Evolutionary conservation across 2,329 filamentous ascomycete species (phyloP), one percentile per base, ranked within the genome.

Genomic region (Sordariomycetes sp.): DNA sequence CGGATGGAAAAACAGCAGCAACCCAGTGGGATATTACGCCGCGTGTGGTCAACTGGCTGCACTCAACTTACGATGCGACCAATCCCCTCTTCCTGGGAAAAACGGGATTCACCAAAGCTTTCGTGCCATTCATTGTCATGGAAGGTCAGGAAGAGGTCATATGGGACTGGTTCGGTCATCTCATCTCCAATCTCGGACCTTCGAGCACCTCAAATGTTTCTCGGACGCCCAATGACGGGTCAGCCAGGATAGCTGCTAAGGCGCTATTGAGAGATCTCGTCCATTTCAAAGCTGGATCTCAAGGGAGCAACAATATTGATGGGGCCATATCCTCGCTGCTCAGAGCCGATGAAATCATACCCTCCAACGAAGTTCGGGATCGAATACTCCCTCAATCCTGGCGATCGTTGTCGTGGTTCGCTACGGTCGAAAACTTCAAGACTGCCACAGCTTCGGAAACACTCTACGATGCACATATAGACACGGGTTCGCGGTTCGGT

Each of bases 121-220:
- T 78, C 4, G 43, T 65, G 6, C 61, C 60, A 2, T 75, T 75
- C 45, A 51, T 77, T 37, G 58, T 72, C 5, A 64, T 66, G 7
- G 72, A 76, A 42, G 61, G 58, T 3, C 50, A 70, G 17, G 69
- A 77, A 12, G 59, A 63, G 6, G 50, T 70, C 1, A 59, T 59
- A 3, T 76, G 70, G 71, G 52, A 50, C 15, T 78, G 73, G 73
- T 52, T 75, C 8, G 53, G 57, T 7, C 58, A n/a, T n/a, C n/a
- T n/a, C n/a, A n/a, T n/a, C n/a, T n/a, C n/a, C n/a, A n/a, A n/a
- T n/a, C n/a, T n/a, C n/a, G n/a, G n/a, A n/a, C n/a, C n/a, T n/a
- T n/a, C n/a, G n/a, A n/a, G n/a, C n/a, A n/a, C n/a, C n/a, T n/a
- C n/a, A n/a, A 41, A 47, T 10, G 47, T 48, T n/a, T 21, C 42